Base-by-base conservation (phyloP, 768 basidiomycete species). In the Saitozyma sp. region DNA sequence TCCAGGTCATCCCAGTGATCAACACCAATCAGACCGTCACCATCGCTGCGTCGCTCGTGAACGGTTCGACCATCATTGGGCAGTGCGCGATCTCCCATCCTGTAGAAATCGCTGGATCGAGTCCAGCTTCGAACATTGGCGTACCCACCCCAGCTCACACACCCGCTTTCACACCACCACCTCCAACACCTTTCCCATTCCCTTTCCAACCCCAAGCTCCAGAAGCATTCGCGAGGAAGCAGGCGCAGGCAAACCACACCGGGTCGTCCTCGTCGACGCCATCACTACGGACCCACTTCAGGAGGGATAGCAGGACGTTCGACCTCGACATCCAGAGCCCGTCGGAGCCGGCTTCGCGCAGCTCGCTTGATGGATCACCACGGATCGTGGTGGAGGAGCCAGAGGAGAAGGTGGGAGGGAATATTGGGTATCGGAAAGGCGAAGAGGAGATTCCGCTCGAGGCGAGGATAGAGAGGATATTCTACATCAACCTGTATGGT, bases 41-140 rank as follows among this genome's bases (percentile, higher is more conserved):
- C 13, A 92, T 98, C 65, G 91, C 92, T 45, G 92, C 89, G 20
- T 89, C 94, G 79, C 83, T 95, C 71, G 89, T 72, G 83, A 86
- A 93, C 68, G 90, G 89, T 10, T 80, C 84, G 38, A 85, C 84
- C 54, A 85, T 97, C 49, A 87, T 94, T 48, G 93, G 93, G 14
- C 93, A 96, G 80, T 95, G 92, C 76, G 89, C 92, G 71, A 93
- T 95, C 67, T 93, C 92, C 3, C 92, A 95, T 77, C 92, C 92
- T 5, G 84, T 89, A 13, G 50, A 49, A 38, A 8, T 53, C 16
- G 46, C 61, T n/a, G 14, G 52, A 17, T 43, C 45, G 7, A 50
- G 58, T 6, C 51, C 54, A 37, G 10, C 61, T 7, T 46, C 49
- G 37, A 29, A n/a, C 57, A 13, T 37, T 61, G 50, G 58, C 60